phyloP scores from a whole-genome alignment of 2,329 filamentous ascomycete species.

The Keithomyces neogunnii region DNA sequence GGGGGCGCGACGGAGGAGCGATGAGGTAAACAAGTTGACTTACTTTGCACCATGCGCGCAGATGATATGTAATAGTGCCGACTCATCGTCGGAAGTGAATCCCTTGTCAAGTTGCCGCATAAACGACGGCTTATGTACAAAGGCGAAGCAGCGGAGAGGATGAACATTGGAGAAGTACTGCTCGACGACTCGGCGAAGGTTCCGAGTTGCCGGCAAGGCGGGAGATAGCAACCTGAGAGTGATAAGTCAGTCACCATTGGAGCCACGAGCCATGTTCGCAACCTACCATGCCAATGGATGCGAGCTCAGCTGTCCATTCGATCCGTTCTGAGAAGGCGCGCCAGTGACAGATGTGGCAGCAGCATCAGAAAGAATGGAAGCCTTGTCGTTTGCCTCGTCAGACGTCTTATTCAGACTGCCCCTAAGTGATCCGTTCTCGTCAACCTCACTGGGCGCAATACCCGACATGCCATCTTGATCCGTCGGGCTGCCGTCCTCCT shows the following conservation, averaged over 20 bases:
- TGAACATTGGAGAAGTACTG: constrained; percentile 32
- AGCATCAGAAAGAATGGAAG: not conserved
- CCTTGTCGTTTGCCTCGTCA: not conserved
- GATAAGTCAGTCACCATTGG: not conserved
- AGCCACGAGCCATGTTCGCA: not conserved
- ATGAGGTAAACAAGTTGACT: not conserved
- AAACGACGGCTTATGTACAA: constrained; percentile 31
- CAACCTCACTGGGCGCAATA: not conserved
- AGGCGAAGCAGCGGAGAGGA: constrained; percentile 30
- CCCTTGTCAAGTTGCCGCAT: constrained; percentile 29
- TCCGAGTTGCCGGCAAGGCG: constrained; percentile 23
- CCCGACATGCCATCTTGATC: not conserved
- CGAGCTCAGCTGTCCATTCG: not conserved
- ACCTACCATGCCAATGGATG: constrained; percentile 5
- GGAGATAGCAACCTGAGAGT: constrained; percentile 22
- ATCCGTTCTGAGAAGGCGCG: not conserved
- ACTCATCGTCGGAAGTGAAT: constrained; percentile 26
- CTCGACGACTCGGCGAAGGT: constrained; percentile 26
- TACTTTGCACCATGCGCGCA: constrained; percentile 31
- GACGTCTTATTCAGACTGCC: not conserved
- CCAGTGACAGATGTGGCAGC: not conserved
- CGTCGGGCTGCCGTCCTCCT: not conserved
- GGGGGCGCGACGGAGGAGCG: no score
- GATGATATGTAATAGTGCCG: constrained; percentile 26
- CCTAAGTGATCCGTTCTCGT: not conserved